Conservation (phyloP, 768 basidiomycete genomes). For the Udeniomyces megalosporus region DNA sequence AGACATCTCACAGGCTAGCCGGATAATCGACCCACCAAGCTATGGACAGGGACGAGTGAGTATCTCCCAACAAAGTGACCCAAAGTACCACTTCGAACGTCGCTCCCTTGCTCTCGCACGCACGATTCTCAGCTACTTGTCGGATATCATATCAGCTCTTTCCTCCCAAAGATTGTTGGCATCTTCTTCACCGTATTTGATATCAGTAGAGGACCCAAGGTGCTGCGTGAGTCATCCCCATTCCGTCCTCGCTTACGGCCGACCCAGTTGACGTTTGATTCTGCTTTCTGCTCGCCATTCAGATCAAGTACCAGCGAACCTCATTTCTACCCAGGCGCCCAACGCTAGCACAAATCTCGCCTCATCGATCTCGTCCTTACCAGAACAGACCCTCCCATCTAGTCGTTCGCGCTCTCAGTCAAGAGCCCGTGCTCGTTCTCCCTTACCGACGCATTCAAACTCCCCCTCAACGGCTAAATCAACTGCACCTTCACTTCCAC, state of each 20-base stretch:
- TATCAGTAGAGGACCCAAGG: constrained; percentile 54
- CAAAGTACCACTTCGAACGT: no score
- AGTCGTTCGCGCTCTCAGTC: constrained; percentile 1
- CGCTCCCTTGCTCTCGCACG: no score
- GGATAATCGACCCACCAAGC: no score
- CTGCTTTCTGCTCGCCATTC: constrained; percentile 14
- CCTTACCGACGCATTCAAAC: not conserved
- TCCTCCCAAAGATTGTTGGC: constrained; percentile 30
- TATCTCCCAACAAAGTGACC: no score
- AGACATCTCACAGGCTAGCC: no score
- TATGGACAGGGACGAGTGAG: no score
- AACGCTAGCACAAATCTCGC: not conserved
- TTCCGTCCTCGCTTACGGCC: constrained; percentile 9
- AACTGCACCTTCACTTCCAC: not conserved
- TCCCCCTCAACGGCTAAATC: no score
- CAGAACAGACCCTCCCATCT: not conserved
- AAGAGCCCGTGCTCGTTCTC: not conserved
- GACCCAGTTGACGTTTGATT: constrained; percentile 27
- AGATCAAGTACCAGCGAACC: constrained; percentile 23
- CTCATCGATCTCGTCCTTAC: not conserved
- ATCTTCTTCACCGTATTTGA: constrained; percentile 58
- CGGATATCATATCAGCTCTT: no score
- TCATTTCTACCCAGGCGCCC: constrained; percentile 23
- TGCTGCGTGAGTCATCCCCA: constrained; percentile 71
- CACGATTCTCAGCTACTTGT: no score